phyloP scores from a whole-genome alignment of 2,329 filamentous ascomycete genomes.

The Talaromyces sp. region DNA sequence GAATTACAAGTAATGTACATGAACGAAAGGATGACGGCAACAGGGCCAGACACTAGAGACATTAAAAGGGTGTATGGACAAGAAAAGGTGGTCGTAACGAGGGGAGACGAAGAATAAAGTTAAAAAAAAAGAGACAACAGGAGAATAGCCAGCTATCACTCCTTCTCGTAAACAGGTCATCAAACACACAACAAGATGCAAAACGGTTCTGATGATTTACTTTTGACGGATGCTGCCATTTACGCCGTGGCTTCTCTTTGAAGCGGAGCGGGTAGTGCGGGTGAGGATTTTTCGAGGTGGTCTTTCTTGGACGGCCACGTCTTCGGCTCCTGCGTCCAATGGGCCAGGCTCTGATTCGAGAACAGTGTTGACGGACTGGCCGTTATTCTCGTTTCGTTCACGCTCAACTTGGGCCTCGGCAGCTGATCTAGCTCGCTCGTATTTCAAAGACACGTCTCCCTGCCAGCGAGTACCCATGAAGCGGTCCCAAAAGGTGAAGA shows the following conservation, averaged over 20 bases:
- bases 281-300: slow-evolving; percentile 18
- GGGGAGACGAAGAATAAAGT: neutral
- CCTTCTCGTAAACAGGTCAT: slow-evolving; percentile 11
- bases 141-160: slow-evolving; percentile 11
- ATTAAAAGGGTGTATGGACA: neutral
- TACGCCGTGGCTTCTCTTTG: slow-evolving; percentile 32
- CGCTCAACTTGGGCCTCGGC: slow-evolving; percentile 55
- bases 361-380: slow-evolving; percentile 13
- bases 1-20: neutral
- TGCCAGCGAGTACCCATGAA: slow-evolving; percentile 77
- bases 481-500: slow-evolving; percentile 90
- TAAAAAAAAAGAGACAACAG: neutral
- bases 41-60: neutral
- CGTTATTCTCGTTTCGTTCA: slow-evolving; percentile 33
- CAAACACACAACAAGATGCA: slow-evolving; percentile 3
- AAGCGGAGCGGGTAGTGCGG: slow-evolving; percentile 32
- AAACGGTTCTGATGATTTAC: slow-evolving; percentile 3
- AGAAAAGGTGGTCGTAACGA: neutral
- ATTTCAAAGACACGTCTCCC: slow-evolving; percentile 58
- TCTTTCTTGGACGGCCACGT: slow-evolving; percentile 22
- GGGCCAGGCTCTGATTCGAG: slow-evolving; percentile 20
- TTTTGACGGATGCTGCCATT: slow-evolving; percentile 37
- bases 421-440: slow-evolving; percentile 51
- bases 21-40: neutral
- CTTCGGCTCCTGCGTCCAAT: slow-evolving; percentile 16